phyloP scores from a whole-genome alignment of 176 grass and related monocot species.

The Tillandsia leiboldiana region DNA sequence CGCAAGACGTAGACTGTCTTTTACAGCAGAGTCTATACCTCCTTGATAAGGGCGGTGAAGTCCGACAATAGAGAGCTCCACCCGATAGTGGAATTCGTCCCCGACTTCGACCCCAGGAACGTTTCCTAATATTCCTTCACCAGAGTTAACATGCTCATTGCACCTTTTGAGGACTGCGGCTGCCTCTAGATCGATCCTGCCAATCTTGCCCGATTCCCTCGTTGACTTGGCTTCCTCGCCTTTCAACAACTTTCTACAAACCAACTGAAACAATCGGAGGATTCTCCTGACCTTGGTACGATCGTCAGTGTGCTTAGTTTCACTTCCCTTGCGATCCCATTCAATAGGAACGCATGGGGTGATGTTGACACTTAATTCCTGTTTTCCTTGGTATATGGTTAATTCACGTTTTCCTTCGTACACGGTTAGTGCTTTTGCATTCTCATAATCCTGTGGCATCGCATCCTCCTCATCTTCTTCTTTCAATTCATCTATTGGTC shows the following conservation, averaged over 20 bases:
- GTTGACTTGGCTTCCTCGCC: constrained; percentile 17
- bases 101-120: constrained; percentile 72
- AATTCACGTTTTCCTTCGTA: constrained; percentile 25
- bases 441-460: constrained; percentile 18
- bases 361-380: constrained; percentile 20
- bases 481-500: constrained; percentile 15
- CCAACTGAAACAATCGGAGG: constrained; percentile 32
- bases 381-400: constrained; percentile 17
- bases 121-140: constrained; percentile 33
- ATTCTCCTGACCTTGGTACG: constrained; percentile 33
- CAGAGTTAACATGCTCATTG: constrained; percentile 29
- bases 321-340: constrained; percentile 6
- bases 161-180: constrained; percentile 34
- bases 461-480: constrained; percentile 15
- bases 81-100: constrained; percentile 66
- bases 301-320: constrained; percentile 17
- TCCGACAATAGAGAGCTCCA: constrained; percentile 59
- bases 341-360: constrained; percentile 15
- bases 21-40: constrained; percentile 45
- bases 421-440: constrained; percentile 16
- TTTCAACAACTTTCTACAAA: constrained; percentile 44
- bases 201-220: constrained; percentile 9
- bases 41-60: constrained; percentile 47
- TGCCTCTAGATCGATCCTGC: constrained; percentile 46
- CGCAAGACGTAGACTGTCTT: constrained; percentile 35